A percentile compares a stretch with the other conserved stretches of the same genome.
Conservation (phyloP, 2,329 filamentous ascomycete species). For the Diaporthe sp. region DNA sequence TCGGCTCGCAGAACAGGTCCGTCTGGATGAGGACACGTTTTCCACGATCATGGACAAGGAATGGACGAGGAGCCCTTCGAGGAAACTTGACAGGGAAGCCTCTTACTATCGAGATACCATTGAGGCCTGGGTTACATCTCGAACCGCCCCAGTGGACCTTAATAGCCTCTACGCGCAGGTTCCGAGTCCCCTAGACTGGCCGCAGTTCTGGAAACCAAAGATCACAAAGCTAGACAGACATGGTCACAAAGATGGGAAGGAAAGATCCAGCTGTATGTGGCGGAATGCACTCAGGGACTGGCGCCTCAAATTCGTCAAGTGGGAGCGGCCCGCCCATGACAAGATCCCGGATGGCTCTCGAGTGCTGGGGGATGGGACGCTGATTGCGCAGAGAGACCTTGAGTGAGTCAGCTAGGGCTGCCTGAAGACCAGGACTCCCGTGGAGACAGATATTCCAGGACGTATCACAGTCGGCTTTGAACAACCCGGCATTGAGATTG, state of each 20-base stretch:
- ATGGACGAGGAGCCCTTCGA: conserved; percentile 9
- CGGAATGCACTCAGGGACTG: conserved; percentile 5
- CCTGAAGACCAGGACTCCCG: no score
- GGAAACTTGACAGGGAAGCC: conserved; percentile 3
- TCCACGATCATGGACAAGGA: conserved; percentile 36
- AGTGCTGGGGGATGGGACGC: conserved; percentile 18
- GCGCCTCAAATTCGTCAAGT: conserved; percentile 19
- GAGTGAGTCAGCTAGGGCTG: background rate
- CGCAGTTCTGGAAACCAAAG: conserved; percentile 10
- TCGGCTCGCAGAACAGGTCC: conserved; percentile 42
- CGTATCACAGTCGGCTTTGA: no score
- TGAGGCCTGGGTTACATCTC: conserved; percentile 46
- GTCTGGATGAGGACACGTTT: conserved; percentile 45
- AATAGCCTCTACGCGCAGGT: background rate
- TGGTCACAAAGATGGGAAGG: background rate
- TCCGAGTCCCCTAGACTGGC: background rate
- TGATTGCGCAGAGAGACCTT: conserved; percentile 8
- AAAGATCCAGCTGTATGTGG: background rate
- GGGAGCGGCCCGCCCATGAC: conserved; percentile 29
- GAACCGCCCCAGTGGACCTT: no score
- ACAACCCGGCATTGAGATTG: no score
- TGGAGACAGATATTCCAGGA: no score
- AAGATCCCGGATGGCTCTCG: conserved; percentile 20
- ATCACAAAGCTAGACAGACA: background rate
- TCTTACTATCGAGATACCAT: background rate